Conservation (phyloP, 2,329 filamentous ascomycete species). For the Aspergillus novofumigatus region DNA sequence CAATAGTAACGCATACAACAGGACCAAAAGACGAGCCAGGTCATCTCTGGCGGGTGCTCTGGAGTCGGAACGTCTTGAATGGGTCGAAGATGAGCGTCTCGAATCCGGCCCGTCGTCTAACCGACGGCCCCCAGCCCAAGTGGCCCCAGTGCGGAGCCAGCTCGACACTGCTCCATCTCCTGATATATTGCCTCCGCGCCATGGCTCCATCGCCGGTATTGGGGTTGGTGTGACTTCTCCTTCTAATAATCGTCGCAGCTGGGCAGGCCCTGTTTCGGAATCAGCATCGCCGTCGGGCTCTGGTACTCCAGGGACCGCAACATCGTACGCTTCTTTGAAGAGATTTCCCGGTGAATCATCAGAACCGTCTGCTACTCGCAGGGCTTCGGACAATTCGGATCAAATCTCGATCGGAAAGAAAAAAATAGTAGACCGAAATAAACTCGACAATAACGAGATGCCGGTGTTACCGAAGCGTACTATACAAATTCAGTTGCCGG, state of each 20-base stretch:
- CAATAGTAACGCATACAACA: slow-evolving; percentile 7
- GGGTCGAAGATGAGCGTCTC: slow-evolving; percentile 54
- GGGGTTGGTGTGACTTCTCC: slow-evolving; percentile 33
- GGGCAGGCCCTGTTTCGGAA: slow-evolving; percentile 26
- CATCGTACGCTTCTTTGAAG: slow-evolving; percentile 16
- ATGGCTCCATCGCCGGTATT: slow-evolving; percentile 38
- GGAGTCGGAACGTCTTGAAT: slow-evolving; percentile 72
- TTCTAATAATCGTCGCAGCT: slow-evolving; percentile 18
- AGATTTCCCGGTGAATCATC: slow-evolving; percentile 28
- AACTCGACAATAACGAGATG: slow-evolving; percentile 12
- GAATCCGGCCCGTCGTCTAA: slow-evolving; percentile 29
- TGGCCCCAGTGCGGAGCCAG: slow-evolving; percentile 67
- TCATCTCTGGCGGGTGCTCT: slow-evolving; percentile 76
- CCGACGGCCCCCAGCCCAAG: slow-evolving; percentile 56
- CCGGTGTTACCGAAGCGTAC: slow-evolving; percentile 34
- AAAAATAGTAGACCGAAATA: slow-evolving; percentile 36
- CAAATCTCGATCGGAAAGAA: slow-evolving; percentile 7
- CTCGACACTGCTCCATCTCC: slow-evolving; percentile 57
- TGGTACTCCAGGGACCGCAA: slow-evolving; percentile 8
- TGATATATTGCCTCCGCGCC: slow-evolving; percentile 30
- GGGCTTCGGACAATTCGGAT: slow-evolving; percentile 29
- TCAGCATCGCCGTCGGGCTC: slow-evolving; percentile 25
- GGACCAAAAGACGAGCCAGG: slow-evolving; percentile 18
- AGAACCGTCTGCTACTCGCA: slow-evolving; percentile 30
- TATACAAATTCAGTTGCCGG: slow-evolving; percentile 39